Conservation (phyloP, 768 basidiomycete species). For the Tephrocybe sp. region DNA sequence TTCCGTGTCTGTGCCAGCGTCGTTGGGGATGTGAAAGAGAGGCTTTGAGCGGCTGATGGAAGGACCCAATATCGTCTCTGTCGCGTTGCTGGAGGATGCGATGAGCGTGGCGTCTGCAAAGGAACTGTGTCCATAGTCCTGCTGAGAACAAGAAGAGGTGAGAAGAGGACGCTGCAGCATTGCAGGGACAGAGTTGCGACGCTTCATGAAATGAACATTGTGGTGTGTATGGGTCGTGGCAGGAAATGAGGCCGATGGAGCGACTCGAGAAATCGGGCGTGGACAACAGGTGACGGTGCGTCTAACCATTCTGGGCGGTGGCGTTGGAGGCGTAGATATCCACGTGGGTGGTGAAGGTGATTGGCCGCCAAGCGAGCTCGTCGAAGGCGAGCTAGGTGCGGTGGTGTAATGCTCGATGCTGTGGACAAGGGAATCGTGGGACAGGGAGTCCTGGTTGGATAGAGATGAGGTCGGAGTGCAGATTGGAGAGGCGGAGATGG, state of each 20-base stretch:
- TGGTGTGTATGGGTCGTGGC: slow-evolving; percentile 35
- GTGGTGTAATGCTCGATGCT: slow-evolving; percentile 17
- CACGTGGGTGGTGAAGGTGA: slow-evolving; percentile 45
- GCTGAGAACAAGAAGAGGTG: slow-evolving; percentile 14
- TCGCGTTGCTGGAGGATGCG: slow-evolving; percentile 6
- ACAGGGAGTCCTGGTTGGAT: slow-evolving; percentile 22
- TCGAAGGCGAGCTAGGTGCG: slow-evolving; percentile 22
- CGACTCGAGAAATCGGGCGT: slow-evolving; percentile 30
- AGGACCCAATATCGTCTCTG: slow-evolving; percentile 7
- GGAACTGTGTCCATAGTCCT: not conserved
- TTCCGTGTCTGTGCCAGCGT: slow-evolving; percentile 27
- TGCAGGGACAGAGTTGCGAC: slow-evolving; percentile 42
- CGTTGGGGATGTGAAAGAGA: slow-evolving; percentile 33
- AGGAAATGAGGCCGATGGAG: slow-evolving; percentile 49
- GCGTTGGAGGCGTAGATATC: slow-evolving; percentile 61
- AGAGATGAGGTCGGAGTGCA: slow-evolving; percentile 45
- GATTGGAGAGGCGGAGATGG: slow-evolving; percentile 61
- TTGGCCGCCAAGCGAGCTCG: slow-evolving; percentile 9
- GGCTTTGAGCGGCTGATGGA: slow-evolving; percentile 19
- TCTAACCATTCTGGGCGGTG: slow-evolving; percentile 43
- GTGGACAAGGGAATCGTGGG: slow-evolving; percentile 12
- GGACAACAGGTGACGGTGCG: slow-evolving; percentile 34
- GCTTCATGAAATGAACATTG: slow-evolving; percentile 28
- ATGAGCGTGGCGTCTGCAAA: not conserved
- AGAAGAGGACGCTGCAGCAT: slow-evolving; percentile 25